These are phyloP conservation scores for Geranium incanum DNA, from an alignment of 441 rosid species.

Conservation along the genomic window DNA sequence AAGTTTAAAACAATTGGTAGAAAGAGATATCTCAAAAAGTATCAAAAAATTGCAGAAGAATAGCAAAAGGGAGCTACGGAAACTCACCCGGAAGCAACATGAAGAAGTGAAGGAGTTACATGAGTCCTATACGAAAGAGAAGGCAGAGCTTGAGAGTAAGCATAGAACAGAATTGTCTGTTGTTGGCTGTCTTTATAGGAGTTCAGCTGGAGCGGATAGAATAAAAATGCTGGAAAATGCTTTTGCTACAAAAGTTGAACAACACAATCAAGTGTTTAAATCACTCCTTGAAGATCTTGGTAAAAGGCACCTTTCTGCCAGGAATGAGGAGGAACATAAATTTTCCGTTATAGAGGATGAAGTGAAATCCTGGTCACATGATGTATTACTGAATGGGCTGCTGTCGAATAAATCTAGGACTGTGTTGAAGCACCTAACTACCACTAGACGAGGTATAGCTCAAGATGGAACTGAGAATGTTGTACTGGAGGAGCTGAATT, in stretches of 20 bases:
- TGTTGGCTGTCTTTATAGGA: slow-evolving; percentile 31
- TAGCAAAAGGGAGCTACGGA: slow-evolving; percentile 37
- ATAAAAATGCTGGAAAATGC: slow-evolving; percentile 44
- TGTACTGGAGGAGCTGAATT: slow-evolving; percentile 6
- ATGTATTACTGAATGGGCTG: slow-evolving; percentile 24
- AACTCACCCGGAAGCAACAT: slow-evolving; percentile 36
- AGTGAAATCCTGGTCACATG: slow-evolving; percentile 43
- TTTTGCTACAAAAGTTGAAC: slow-evolving; percentile 36
- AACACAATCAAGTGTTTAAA: slow-evolving; percentile 32
- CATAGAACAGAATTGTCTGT: slow-evolving; percentile 42
- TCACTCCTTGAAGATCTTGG: slow-evolving; percentile 33
- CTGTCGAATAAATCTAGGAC: slow-evolving; percentile 18
- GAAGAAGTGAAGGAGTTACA: slow-evolving; percentile 31
- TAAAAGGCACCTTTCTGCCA: slow-evolving; percentile 34
- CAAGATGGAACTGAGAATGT: not conserved
- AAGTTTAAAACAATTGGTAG: slow-evolving; percentile 26
- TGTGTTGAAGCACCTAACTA: slow-evolving; percentile 12
- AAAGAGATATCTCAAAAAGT: slow-evolving; percentile 42
- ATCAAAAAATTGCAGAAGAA: slow-evolving; percentile 43
- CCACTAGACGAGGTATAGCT: not conserved
- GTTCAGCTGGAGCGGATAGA: slow-evolving; percentile 26
- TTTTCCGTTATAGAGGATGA: slow-evolving; percentile 40
- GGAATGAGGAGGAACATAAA: slow-evolving; percentile 37
- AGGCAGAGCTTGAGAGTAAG: slow-evolving; percentile 35
- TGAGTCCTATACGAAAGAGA: slow-evolving; percentile 33